Base-by-base conservation (phyloP, 2,329 filamentous ascomycete genomes). In the Rosellinia necatrix region DNA sequence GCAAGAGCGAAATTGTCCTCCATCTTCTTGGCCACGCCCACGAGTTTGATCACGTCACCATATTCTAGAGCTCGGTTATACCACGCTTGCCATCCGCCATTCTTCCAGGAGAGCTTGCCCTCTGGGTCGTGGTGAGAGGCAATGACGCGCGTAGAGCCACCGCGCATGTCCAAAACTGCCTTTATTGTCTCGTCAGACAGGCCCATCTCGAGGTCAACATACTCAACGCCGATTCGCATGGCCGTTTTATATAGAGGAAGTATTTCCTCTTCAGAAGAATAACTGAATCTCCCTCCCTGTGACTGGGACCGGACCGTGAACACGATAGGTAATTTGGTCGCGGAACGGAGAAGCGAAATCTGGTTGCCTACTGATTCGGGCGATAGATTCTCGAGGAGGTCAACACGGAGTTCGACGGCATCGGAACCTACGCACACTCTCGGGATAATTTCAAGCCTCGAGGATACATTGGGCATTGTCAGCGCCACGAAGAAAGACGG, bases 401-500 rank as follows among this genome's bases (percentile, higher is more conserved):
- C 94, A 3, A 96, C 90, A n/a, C 94, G 86, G 48, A 99, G 76
- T 73, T 99, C 94, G 9, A 97, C 91, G 3, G 93, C 94, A 74
- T 99, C 93, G 6, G 90, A 89, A 4, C 94, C 94, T 35, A 96
- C 86, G 10, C 89, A 85, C 38, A 92, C 88, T 48, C 85, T 79
- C 1, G 87, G 85, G 40, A 99, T 79, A 24, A 87, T 76, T 17
- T 86, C 78, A 7, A 85, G 71, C 25, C 87, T 83, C 17, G 83
- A 76, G 9, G 81, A 77, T 13, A 97, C 76, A 64, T 90, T 84
- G 1, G 92, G 90, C 48, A 94, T 78, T 0, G 94, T 97, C 43
- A 99, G 76, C 7, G 92, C 92, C 19, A 97, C 90, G 66, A 99
- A 99, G 78, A 96, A 97, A 17, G 90, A 94, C 44, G 90, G 84